Percentiles rank a stretch among this genome's conserved stretches.
These are phyloP conservation scores for Murraya paniculata DNA, from an alignment of 345 rosid species.

Conservation along the genomic window DNA sequence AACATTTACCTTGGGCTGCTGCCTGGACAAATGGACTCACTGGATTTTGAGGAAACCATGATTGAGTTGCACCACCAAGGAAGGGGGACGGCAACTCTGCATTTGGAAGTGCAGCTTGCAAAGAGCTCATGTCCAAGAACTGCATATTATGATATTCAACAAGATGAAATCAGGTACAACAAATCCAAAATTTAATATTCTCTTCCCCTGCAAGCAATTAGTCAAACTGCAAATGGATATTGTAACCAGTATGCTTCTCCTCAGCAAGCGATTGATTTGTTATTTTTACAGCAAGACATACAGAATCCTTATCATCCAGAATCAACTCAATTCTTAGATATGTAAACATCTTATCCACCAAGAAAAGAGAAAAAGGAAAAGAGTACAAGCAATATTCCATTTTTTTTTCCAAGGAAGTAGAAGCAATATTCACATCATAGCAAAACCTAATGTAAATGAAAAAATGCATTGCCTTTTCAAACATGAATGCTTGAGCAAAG, in stretches of 20 bases:
- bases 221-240: neutral
- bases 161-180: conserved; percentile 8
- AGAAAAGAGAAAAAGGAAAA: neutral
- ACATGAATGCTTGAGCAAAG: neutral
- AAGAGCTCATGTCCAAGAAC: conserved; percentile 81
- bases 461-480: neutral
- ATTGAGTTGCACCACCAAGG: conserved; percentile 45
- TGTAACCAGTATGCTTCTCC: neutral
- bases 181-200: neutral
- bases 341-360: neutral
- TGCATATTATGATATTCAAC: conserved; percentile 31
- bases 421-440: neutral
- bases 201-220: neutral
- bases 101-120: conserved; percentile 70
- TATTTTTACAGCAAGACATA: neutral
- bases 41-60: conserved; percentile 69
- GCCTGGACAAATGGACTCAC: conserved; percentile 38
- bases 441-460: neutral
- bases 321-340: neutral
- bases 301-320: neutral
- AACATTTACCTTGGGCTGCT: conserved; percentile 56
- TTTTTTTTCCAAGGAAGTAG: neutral
- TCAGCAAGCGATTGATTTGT: neutral
- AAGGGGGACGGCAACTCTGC: conserved; percentile 44
- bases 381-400: too few species aligned